Conservation (phyloP, 2,329 filamentous ascomycete genomes). For the Colletotrichum higginsianum region DNA sequence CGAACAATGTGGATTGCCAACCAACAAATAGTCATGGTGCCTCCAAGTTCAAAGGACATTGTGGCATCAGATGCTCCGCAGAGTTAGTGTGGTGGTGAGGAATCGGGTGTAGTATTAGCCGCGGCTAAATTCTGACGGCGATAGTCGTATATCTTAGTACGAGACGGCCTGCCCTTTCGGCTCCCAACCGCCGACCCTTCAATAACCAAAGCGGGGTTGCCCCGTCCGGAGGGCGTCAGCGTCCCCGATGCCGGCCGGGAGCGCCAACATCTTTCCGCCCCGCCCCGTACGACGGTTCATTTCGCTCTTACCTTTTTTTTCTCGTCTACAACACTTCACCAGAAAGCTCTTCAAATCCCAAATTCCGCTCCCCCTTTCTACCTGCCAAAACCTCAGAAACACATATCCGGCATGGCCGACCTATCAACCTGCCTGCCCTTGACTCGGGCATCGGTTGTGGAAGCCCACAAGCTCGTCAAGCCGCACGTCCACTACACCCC, state of each 20-base stretch:
- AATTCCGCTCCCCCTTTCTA: neutral
- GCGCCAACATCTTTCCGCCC: slow-evolving; percentile 24
- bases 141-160: neutral
- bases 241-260: slow-evolving; percentile 16
- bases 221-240: slow-evolving; percentile 32
- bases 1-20: too few species aligned
- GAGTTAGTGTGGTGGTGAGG: neutral
- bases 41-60: too few species aligned
- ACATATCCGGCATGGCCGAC: slow-evolving; percentile 63
- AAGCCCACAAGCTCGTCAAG: slow-evolving; percentile 81
- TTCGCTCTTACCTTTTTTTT: slow-evolving; percentile 40
- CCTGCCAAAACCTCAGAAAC: neutral
- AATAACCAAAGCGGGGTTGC: slow-evolving; percentile 16
- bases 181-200: neutral
- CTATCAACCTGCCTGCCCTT: slow-evolving; percentile 73
- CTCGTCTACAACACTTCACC: too few species aligned
- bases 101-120: neutral
- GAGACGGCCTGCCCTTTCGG: neutral
- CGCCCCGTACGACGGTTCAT: slow-evolving; percentile 42
- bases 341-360: neutral
- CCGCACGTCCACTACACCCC: slow-evolving; percentile 87
- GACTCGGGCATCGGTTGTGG: slow-evolving; percentile 78
- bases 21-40: too few species aligned
- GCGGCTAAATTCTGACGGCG: neutral
- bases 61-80: neutral